These are phyloP conservation scores for Capsella bursapastoris DNA, from an alignment of 345 rosid species.

Conservation along the genomic window DNA sequence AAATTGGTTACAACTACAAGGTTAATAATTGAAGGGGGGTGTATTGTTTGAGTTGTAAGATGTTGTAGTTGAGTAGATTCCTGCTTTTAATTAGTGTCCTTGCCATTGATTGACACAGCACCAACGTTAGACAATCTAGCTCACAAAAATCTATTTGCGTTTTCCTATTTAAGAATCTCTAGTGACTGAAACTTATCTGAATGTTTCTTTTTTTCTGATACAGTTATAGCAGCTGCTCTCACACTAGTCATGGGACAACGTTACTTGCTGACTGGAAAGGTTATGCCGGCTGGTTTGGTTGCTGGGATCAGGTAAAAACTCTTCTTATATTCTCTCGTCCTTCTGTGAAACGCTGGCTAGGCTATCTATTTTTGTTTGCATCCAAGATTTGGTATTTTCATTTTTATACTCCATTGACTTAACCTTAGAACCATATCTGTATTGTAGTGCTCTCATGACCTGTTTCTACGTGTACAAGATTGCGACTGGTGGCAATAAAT, in stretches of 20 bases:
- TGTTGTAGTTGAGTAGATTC: conserved; percentile 18
- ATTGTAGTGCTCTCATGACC: conserved; percentile 92
- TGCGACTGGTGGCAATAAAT: conserved; percentile 82
- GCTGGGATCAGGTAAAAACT: conserved; percentile 73
- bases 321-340: background rate
- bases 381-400: conserved; percentile 4
- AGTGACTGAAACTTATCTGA: conserved; percentile 14
- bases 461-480: conserved; percentile 81
- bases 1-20: background rate
- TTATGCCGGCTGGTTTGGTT: conserved; percentile 95
- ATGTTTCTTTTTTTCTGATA: conserved; percentile 26
- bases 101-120: conserved; percentile 13
- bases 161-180: background rate
- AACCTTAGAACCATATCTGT: conserved; percentile 19
- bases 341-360: background rate
- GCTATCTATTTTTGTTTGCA: conserved; percentile 12
- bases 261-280: conserved; percentile 76
- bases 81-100: background rate
- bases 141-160: background rate
- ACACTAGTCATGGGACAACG: conserved; percentile 91
- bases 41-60: conserved; percentile 15
- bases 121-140: background rate
- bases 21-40: background rate
- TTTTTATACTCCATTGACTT: background rate
- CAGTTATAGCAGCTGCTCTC: conserved; percentile 73